Conservation (phyloP, 1,284 basidiomycete species). For the Ceratobasidium sp. region DNA sequence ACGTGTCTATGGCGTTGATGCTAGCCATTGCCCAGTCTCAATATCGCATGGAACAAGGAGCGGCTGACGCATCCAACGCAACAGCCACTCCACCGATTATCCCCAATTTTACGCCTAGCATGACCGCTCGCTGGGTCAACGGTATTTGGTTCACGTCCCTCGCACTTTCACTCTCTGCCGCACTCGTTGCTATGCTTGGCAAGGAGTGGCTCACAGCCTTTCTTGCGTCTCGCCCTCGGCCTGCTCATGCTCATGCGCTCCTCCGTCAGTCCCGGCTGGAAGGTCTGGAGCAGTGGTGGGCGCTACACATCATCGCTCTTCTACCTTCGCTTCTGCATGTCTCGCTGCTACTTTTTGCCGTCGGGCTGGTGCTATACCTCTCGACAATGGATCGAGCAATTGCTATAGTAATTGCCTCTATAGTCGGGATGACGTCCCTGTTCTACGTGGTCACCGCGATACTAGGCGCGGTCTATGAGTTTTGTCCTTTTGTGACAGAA, state of each 20-base stretch:
- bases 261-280: background rate
- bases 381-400: background rate
- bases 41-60: background rate
- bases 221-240: background rate
- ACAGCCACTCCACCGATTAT: background rate
- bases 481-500: background rate
- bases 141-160: constrained; percentile 30
- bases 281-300: constrained; percentile 16
- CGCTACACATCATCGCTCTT: background rate
- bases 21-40: constrained; percentile 1
- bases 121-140: constrained; percentile 1
- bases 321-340: constrained; percentile 20
- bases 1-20: background rate
- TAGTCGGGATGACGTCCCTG: background rate
- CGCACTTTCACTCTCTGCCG: background rate
- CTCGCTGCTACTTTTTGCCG: constrained; percentile 19
- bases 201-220: constrained; percentile 27
- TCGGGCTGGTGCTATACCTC: constrained; percentile 7
- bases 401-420: background rate
- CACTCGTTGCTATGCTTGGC: constrained; percentile 18
- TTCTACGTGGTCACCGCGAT: background rate
- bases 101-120: background rate
- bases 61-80: background rate
- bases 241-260: background rate
- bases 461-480: background rate